Evolutionary conservation across 768 basidiomycete genomes (phyloP).

Genomic region (Ramaria sp.): DNA sequence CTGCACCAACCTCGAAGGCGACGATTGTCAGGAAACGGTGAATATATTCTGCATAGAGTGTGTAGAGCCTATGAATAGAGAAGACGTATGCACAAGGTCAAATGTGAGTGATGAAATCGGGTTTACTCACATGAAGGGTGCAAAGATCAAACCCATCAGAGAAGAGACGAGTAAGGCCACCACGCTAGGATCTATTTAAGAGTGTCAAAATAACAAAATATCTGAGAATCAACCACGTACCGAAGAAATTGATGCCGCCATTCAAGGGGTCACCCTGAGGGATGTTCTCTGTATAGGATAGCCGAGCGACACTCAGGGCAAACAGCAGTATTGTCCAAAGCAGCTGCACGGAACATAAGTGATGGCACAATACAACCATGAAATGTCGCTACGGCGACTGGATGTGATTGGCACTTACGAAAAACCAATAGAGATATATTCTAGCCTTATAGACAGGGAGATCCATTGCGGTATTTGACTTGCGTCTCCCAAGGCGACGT

Average conservation of each 20-base stretch:
- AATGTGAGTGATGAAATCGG: background rate
- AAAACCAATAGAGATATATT: conserved; percentile 6
- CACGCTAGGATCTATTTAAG: conserved; percentile 17
- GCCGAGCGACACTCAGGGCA: conserved; percentile 15
- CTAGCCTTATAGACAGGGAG: background rate
- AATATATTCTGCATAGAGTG: background rate
- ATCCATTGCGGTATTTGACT: background rate
- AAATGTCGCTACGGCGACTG: too few relatives aligned
- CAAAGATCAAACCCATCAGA: conserved; percentile 13
- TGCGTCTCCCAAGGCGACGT: background rate
- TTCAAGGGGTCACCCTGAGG: conserved; percentile 20
- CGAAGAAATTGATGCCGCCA: conserved; percentile 18
- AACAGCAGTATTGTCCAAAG: conserved; percentile 13
- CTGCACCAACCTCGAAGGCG: conserved; percentile 15
- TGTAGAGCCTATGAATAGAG: conserved; percentile 4
- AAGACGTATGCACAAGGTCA: background rate
- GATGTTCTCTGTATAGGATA: conserved; percentile 20
- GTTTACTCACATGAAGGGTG: conserved; percentile 16
- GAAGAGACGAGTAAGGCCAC: conserved; percentile 20
- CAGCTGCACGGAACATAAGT: background rate
- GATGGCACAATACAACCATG: background rate
- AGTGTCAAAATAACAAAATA: background rate
- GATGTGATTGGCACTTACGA: background rate
- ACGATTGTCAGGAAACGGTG: conserved; percentile 7
- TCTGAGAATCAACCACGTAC: background rate